Evolutionary conservation across 768 basidiomycete genomes (phyloP).

Genomic region (Podaxis sp.): DNA sequence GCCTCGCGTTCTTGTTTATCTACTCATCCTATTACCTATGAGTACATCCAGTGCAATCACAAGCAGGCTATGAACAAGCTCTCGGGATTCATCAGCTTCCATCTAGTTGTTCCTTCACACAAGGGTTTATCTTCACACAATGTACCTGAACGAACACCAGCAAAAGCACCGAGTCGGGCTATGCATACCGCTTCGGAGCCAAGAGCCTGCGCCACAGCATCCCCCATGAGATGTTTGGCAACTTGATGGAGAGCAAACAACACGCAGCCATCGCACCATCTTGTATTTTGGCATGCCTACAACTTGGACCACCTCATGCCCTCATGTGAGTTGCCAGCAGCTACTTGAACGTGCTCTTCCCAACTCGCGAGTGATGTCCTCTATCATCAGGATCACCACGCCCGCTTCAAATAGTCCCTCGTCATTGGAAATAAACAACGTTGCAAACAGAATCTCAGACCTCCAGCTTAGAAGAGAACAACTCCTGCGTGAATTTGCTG

Average conservation of each 20-base stretch:
- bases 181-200: too few species aligned
- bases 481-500: constrained; percentile 35
- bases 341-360: neutral
- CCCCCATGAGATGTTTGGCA: neutral
- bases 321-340: neutral
- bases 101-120: neutral
- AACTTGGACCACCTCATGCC: neutral
- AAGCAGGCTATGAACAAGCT: too few species aligned
- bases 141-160: too few species aligned
- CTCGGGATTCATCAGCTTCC: too few species aligned
- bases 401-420: neutral
- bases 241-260: neutral
- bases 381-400: neutral
- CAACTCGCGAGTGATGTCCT: neutral
- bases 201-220: neutral
- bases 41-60: too few species aligned
- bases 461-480: constrained; percentile 28
- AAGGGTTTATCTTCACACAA: too few species aligned
- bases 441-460: constrained; percentile 20
- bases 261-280: neutral
- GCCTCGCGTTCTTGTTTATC: too few species aligned
- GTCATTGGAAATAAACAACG: constrained; percentile 7
- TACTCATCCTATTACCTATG: too few species aligned
- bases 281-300: neutral
- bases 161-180: too few species aligned